phyloP scores from a whole-genome alignment of 352 stramenopile genomes.

The Pythium rishiriense region DNA sequence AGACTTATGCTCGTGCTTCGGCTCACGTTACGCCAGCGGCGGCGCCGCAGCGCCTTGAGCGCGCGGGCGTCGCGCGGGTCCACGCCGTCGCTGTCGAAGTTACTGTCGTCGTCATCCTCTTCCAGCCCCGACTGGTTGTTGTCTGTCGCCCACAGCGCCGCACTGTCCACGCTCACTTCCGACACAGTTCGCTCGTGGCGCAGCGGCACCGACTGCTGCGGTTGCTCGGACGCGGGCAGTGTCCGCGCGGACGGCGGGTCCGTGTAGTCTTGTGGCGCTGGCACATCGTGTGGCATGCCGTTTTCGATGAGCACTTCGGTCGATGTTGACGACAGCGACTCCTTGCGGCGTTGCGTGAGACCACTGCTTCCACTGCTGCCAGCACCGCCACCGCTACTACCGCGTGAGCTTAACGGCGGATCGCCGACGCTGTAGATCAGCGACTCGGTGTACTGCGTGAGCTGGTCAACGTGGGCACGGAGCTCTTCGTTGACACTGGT shows the following conservation, averaged over 20 bases:
- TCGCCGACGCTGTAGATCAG: conserved; percentile 37
- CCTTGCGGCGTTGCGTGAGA: conserved; percentile 6
- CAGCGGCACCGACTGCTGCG: background rate
- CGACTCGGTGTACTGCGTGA: conserved; percentile 73
- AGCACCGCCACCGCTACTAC: background rate
- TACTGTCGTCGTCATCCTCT: conserved; percentile 25
- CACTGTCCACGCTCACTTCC: conserved; percentile 22
- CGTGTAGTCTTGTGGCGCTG: background rate
- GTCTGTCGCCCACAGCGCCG: conserved; percentile 21
- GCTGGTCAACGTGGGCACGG: conserved; percentile 64
- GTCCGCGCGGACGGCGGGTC: background rate
- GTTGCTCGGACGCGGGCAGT: background rate
- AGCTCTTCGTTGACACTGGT: conserved; percentile 62
- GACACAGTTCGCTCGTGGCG: conserved; percentile 11
- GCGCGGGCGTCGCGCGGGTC: conserved; percentile 3
- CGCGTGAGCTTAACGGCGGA: background rate
- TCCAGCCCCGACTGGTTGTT: conserved; percentile 24
- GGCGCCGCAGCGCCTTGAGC: conserved; percentile 8
- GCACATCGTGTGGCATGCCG: background rate
- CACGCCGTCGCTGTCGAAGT: conserved; percentile 20
- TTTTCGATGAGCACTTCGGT: background rate
- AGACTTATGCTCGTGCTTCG: conserved; percentile 25
- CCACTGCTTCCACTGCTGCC: background rate
- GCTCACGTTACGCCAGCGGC: conserved; percentile 21
- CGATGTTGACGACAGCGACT: conserved; percentile 8